Percentiles rank a stretch among this genome's conserved stretches.
Conservation (phyloP, 352 stramenopile genomes). For the Pythium phragmitis region DNA sequence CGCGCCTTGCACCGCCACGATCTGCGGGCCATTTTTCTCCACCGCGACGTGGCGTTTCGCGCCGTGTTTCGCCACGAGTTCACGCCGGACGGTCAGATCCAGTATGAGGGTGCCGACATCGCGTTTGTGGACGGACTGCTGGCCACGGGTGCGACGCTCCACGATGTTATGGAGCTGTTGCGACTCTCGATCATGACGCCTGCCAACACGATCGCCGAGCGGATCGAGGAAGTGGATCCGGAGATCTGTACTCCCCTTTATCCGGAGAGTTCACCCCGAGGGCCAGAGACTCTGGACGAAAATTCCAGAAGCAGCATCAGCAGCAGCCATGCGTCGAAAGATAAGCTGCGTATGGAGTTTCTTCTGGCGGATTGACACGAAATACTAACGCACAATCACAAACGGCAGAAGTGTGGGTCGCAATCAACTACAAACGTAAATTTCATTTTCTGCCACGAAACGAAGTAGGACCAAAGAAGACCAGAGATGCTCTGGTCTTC, state of each 20-base stretch:
- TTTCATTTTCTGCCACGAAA: too few species aligned
- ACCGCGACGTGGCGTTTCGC: conserved; percentile 19
- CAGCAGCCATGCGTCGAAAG: background rate
- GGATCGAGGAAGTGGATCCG: conserved; percentile 3
- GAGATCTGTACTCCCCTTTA: background rate
- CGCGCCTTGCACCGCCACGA: conserved; percentile 21
- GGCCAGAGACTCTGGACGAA: conserved; percentile 9
- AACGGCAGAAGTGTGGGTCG: background rate
- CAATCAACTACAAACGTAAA: background rate
- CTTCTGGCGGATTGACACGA: conserved; percentile 9
- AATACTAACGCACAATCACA: background rate
- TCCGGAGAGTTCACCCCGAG: background rate
- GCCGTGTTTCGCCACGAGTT: conserved; percentile 26
- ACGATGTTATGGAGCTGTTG: conserved; percentile 20
- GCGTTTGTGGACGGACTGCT: conserved; percentile 23
- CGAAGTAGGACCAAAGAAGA: too few species aligned
- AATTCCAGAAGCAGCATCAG: conserved; percentile 4
- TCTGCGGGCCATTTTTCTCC: conserved; percentile 19
- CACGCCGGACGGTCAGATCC: conserved; percentile 24
- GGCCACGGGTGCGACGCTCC: conserved; percentile 8
- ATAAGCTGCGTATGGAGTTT: conserved; percentile 25
- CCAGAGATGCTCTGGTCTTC: too few species aligned
- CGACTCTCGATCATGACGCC: conserved; percentile 23
- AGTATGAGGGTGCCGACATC: conserved; percentile 20
- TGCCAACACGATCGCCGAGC: conserved; percentile 10